Conservation (phyloP, 2,329 filamentous ascomycete species). For the Stachybotrys echinatus region DNA sequence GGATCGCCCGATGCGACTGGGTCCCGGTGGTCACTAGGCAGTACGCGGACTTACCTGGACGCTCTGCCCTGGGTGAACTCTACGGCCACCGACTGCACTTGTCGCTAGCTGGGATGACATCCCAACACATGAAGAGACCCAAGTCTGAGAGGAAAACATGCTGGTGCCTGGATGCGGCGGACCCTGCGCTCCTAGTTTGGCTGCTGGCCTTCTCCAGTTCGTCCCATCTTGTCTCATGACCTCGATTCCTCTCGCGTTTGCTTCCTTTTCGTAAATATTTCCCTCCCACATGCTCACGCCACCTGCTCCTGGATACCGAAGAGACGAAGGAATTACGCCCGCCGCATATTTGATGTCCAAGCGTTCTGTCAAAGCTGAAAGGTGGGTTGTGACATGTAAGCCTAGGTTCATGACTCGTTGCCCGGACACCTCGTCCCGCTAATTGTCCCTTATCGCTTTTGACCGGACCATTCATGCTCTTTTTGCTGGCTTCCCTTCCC, state of each 20-base stretch:
- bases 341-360: neutral
- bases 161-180: neutral
- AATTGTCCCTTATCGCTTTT: neutral
- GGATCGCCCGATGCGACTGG: neutral
- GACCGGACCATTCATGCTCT: neutral
- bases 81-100: neutral
- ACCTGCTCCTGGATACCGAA: neutral
- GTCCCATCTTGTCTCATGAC: neutral
- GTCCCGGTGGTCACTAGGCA: too few species aligned
- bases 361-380: neutral
- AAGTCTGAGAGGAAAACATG: too few species aligned
- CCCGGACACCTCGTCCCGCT: neutral
- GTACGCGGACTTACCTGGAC: too few species aligned
- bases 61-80: neutral
- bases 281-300: neutral
- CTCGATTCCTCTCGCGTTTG: neutral
- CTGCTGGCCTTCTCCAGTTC: neutral
- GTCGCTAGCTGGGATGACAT: neutral
- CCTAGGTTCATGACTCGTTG: neutral
- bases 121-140: neutral
- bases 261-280: neutral
- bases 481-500: neutral
- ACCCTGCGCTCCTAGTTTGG: neutral
- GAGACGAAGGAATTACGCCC: too few species aligned
- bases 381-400: neutral